Conservation (phyloP, 2,329 filamentous ascomycete species). For the Biscogniauxia marginata region DNA sequence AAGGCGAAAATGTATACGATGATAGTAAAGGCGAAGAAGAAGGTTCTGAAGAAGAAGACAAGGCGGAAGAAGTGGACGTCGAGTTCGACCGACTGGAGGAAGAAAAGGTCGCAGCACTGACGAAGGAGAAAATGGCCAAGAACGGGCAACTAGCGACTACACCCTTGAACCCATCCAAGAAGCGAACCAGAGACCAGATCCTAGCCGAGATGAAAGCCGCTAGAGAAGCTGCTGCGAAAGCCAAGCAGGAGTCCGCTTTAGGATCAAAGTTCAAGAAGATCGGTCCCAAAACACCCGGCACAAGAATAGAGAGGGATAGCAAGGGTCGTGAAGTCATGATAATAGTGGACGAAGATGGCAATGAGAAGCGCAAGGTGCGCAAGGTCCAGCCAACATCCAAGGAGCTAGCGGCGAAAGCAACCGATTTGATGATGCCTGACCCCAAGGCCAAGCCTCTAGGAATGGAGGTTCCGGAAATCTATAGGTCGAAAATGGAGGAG, state of each 20-base stretch:
- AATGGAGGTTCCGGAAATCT: slow-evolving; percentile 64
- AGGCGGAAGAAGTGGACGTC: slow-evolving; percentile 58
- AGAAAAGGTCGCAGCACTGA: slow-evolving; percentile 52
- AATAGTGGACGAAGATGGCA: slow-evolving; percentile 63
- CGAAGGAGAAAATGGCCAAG: slow-evolving; percentile 54
- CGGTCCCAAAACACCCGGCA: slow-evolving; percentile 51
- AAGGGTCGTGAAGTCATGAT: slow-evolving; percentile 64
- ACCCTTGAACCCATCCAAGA: slow-evolving; percentile 53
- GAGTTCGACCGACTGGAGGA: slow-evolving; percentile 61
- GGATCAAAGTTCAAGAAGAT: slow-evolving; percentile 66
- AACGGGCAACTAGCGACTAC: slow-evolving; percentile 60
- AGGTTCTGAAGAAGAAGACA: slow-evolving; percentile 40
- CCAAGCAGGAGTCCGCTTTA: slow-evolving; percentile 49
- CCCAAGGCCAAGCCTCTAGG: slow-evolving; percentile 58
- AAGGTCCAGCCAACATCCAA: slow-evolving; percentile 43
- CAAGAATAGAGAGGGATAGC: slow-evolving; percentile 59
- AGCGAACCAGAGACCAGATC: slow-evolving; percentile 65
- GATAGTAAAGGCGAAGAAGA: slow-evolving; percentile 31
- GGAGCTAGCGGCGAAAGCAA: slow-evolving; percentile 36
- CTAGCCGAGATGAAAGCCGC: slow-evolving; percentile 65
- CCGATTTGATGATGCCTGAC: slow-evolving; percentile 50
- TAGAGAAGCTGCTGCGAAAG: slow-evolving; percentile 55
- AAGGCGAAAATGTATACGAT: slow-evolving; percentile 66
- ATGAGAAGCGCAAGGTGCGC: slow-evolving; percentile 64
- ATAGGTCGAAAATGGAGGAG: slow-evolving; percentile 47